phyloP scores from a whole-genome alignment of 2,329 filamentous ascomycete species.

The Colletotrichum chrysophilum region DNA sequence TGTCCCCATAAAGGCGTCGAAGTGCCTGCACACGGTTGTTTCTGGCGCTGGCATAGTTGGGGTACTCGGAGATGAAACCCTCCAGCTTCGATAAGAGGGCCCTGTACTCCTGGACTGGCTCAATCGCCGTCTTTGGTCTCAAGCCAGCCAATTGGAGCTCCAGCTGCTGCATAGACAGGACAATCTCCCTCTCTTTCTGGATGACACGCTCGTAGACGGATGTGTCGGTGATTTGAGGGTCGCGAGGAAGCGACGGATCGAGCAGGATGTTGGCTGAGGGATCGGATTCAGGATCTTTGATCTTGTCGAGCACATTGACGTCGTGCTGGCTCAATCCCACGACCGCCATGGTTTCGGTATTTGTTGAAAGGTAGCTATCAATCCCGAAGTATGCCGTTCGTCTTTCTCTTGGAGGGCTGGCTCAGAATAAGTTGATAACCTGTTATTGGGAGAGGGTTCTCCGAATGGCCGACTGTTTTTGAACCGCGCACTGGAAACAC shows the following conservation, averaged over 20 bases:
- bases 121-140: conserved; percentile 37
- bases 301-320: conserved; percentile 68
- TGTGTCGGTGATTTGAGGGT: conserved; percentile 60
- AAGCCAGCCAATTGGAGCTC: conserved; percentile 57
- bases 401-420: background rate
- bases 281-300: conserved; percentile 70
- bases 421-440: background rate
- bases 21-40: conserved; percentile 77
- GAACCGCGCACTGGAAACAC: background rate
- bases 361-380: background rate
- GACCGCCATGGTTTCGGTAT: conserved; percentile 46
- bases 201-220: conserved; percentile 56
- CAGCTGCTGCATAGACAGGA: conserved; percentile 58
- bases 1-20: conserved; percentile 67
- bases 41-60: conserved; percentile 73
- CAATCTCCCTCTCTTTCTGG: conserved; percentile 56
- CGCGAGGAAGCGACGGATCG: conserved; percentile 58
- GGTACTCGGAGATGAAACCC: conserved; percentile 60
- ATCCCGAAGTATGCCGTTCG: background rate
- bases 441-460: background rate
- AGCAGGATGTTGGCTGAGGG: conserved; percentile 59
- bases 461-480: background rate
- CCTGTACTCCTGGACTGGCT: conserved; percentile 51
- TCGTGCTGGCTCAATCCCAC: conserved; percentile 61
- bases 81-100: conserved; percentile 55